Percentiles rank a stretch among this genome's conserved stretches.
Conservation (phyloP, 805 yeast species). For the Yarrowia divulgata region DNA sequence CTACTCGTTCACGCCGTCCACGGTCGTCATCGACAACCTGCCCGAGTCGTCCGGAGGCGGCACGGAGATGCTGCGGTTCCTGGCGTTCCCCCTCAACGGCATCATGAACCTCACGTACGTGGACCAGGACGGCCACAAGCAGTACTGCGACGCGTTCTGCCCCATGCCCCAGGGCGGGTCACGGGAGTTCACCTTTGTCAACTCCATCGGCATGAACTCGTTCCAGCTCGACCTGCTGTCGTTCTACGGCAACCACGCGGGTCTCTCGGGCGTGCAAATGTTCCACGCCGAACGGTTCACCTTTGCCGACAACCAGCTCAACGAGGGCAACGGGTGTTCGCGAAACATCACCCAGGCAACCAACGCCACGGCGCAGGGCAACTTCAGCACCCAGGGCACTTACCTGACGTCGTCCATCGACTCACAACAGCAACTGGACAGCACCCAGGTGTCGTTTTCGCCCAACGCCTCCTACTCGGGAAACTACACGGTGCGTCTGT, state of each 20-base stretch:
- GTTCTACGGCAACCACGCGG: constrained; percentile 74
- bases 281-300: constrained; percentile 56
- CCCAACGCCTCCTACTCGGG: constrained; percentile 80
- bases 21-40: constrained; percentile 74
- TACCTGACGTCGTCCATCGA: constrained; percentile 48
- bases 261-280: constrained; percentile 74
- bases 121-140: constrained; percentile 64
- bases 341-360: constrained; percentile 15
- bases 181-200: constrained; percentile 84
- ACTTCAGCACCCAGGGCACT: constrained; percentile 41
- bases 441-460: constrained; percentile 59
- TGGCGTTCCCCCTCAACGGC: constrained; percentile 80
- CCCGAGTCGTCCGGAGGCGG: constrained; percentile 57
- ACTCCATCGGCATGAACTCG: constrained; percentile 65
- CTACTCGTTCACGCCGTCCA: constrained; percentile 66
- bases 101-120: constrained; percentile 90
- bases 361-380: constrained; percentile 15
- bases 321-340: constrained; percentile 32
- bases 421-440: constrained; percentile 47
- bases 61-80: constrained; percentile 67
- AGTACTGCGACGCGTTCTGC: constrained; percentile 87
- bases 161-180: constrained; percentile 62
- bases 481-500: constrained; percentile 70
- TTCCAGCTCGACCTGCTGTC: constrained; percentile 68
- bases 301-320: constrained; percentile 24